Evolutionary conservation across 306 rosid species (phyloP).

Genomic region (Cicer judaicum): DNA sequence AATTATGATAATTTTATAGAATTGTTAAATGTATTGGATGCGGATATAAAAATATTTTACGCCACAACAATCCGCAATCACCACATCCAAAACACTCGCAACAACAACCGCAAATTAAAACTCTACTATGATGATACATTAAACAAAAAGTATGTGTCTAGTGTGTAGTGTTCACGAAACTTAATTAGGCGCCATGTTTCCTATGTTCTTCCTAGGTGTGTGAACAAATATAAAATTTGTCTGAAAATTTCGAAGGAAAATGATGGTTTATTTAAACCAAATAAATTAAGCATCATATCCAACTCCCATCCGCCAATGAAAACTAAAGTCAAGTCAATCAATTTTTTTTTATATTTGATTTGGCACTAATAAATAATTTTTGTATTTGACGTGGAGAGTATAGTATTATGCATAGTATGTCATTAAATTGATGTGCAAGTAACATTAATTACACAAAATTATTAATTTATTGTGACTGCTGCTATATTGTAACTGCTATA

Average conservation of each 20-base stretch:
- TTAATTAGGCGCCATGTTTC: background rate
- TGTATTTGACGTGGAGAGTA: background rate
- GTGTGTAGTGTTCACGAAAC: too few species aligned
- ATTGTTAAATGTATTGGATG: too few species aligned
- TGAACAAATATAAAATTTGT: background rate
- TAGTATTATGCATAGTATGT: background rate
- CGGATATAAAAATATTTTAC: too few species aligned
- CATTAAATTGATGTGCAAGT: slow-evolving; percentile 23
- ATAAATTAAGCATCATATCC: background rate
- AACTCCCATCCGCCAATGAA: background rate
- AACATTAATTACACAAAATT: slow-evolving; percentile 23
- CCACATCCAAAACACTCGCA: too few species aligned
- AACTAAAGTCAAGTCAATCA: slow-evolving; percentile 39
- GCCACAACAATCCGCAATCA: too few species aligned
- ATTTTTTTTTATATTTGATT: background rate
- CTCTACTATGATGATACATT: too few species aligned
- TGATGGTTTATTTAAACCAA: background rate
- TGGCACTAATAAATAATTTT: slow-evolving; percentile 9
- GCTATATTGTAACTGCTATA: slow-evolving; percentile 7
- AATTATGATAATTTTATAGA: too few species aligned
- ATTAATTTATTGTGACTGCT: background rate
- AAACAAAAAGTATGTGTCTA: too few species aligned
- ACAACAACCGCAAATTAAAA: too few species aligned
- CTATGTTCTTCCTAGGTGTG: background rate
- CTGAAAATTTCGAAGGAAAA: background rate